Percentiles rank a stretch among this genome's conserved stretches.
Conservation (phyloP, 495 filamentous ascomycete species). For the Penicillium verhagenii region DNA sequence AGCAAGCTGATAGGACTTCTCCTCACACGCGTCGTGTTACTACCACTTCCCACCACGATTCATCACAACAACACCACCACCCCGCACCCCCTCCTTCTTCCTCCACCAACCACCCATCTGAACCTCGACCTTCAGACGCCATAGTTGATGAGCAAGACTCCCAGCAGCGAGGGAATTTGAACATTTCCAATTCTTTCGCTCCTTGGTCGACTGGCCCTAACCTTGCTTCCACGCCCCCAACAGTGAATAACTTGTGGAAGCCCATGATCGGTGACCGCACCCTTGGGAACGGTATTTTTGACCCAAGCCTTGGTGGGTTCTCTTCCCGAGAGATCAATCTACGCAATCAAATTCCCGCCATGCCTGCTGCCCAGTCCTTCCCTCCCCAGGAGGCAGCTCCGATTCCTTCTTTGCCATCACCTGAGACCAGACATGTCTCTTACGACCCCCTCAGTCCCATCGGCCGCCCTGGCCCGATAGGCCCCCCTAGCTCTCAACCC, state of each 20-base stretch:
- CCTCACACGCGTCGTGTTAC: constrained; percentile 28
- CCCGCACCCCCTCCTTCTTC: constrained; percentile 31
- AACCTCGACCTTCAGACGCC: constrained; percentile 16
- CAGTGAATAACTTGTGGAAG: constrained; percentile 69
- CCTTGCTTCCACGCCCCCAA: constrained; percentile 33
- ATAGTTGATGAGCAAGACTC: constrained; percentile 34
- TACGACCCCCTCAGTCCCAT: constrained; percentile 41
- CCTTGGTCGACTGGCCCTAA: constrained; percentile 41
- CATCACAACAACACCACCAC: constrained; percentile 13
- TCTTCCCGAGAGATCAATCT: constrained; percentile 37
- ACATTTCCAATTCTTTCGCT: constrained; percentile 35
- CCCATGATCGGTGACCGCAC: constrained; percentile 66
- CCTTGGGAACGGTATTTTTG: constrained; percentile 79
- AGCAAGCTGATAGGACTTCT: constrained; percentile 21
- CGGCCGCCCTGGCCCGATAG: constrained; percentile 50
- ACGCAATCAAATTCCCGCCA: constrained; percentile 36
- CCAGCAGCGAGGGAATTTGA: constrained; percentile 41
- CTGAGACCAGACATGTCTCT: constrained; percentile 35
- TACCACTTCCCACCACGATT: constrained; percentile 38
- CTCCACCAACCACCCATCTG: constrained; percentile 10
- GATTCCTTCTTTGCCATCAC: constrained; percentile 33
- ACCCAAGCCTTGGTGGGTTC: constrained; percentile 55
- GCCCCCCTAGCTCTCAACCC: constrained; percentile 45
- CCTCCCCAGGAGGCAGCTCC: constrained; percentile 34
- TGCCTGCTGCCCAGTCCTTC: constrained; percentile 32